phyloP scores from a whole-genome alignment of 306 rosid genomes.

The Rosa chinensis region DNA sequence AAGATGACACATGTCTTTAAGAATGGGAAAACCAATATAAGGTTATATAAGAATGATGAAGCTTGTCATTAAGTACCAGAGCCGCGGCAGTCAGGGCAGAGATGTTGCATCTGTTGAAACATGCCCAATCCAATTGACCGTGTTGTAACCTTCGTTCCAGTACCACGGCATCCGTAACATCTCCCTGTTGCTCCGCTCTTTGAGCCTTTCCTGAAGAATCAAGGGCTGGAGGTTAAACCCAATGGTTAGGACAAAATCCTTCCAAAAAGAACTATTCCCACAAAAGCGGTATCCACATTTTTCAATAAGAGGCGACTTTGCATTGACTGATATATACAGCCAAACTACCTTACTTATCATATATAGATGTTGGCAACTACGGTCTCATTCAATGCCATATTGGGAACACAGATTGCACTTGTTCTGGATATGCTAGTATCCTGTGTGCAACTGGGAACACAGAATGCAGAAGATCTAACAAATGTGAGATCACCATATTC shows the following conservation, averaged over 20 bases:
- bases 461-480: slow-evolving; percentile 7
- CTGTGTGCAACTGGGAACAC: slow-evolving; percentile 12
- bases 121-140: slow-evolving; percentile 67
- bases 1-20: slow-evolving; percentile 19
- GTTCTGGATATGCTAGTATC: slow-evolving; percentile 9
- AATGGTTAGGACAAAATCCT: background rate
- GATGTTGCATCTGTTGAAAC: slow-evolving; percentile 76
- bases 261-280: background rate
- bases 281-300: background rate
- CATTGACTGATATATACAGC: background rate
- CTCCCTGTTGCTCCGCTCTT: slow-evolving; percentile 62
- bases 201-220: slow-evolving; percentile 63
- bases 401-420: slow-evolving; percentile 1
- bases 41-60: slow-evolving; percentile 6
- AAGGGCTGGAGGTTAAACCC: background rate
- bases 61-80: slow-evolving; percentile 41
- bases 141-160: slow-evolving; percentile 62
- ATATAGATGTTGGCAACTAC: slow-evolving; percentile 4
- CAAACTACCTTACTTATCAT: slow-evolving; percentile 7
- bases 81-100: slow-evolving; percentile 70
- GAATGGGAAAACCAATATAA: slow-evolving; percentile 7
- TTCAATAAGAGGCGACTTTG: background rate
- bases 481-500: slow-evolving; percentile 16
- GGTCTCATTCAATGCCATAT: slow-evolving; percentile 12
- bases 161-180: slow-evolving; percentile 75